Evolutionary conservation across 257 asterid species (phyloP), one percentile per base, ranked within the genome.

Genomic region (Parsonsia alboflavescens): DNA sequence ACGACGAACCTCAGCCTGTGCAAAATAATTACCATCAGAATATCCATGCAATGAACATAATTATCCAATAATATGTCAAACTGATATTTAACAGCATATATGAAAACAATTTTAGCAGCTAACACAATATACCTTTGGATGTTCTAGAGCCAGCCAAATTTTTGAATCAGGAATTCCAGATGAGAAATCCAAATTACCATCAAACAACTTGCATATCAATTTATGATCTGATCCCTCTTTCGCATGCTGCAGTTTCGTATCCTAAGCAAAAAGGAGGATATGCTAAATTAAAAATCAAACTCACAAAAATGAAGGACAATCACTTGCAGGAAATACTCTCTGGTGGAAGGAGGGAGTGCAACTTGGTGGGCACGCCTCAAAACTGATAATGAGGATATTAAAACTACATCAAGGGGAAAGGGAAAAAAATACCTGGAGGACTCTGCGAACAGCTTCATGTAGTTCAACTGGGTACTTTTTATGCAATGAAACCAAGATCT

Each of bases 1-100:
- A 82, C 85, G 87, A 41, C 99, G 92, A 67, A 90, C 84, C 80
- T 81, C 89, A 56, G 95, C 89, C 99, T 94, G 86, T 63, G 64
- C 52, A 61, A 74, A 33, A 70, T 50, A 39, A 61, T 58, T 66
- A 75, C 76, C 56, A 15, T 46, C 57, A 17, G 72, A 19, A 19
- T n/a, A 63, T n/a, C 45, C 64, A 66, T 78, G 63, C 52, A 46
- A 45, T 21, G 50, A 50, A 22, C n/a, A 48, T 21, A 17, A 48
- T 46, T 30, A 7, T 13, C 21, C 42, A 8, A 73, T 56, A 39
- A 62, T 6, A 52, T 44, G n/a, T 11, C 73, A 41, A 48, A 75
- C 49, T 12, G 28, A 42, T 64, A 22, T 21, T 28, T 33, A 62
- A 6, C 52, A n/a, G 49, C 10, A 77, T 13, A 26, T 26, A 63